phyloP scores from a whole-genome alignment of 139 green algal species.

The Diplosphaera chodatii region DNA sequence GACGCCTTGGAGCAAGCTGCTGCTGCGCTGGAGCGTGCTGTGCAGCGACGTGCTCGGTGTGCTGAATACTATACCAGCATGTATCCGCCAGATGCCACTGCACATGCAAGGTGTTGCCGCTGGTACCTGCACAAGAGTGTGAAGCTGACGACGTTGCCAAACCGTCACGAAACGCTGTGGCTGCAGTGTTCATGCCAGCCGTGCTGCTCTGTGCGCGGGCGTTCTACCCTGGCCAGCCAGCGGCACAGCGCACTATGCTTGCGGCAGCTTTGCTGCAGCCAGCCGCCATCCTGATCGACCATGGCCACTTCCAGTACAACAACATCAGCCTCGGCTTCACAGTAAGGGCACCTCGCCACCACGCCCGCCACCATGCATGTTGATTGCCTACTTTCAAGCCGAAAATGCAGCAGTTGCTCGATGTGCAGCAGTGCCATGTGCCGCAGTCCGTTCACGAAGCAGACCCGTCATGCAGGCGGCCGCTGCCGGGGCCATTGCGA shows the following conservation, averaged over 20 bases:
- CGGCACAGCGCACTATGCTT: slow-evolving; percentile 18
- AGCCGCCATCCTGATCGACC: slow-evolving; percentile 83
- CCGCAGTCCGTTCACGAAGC: no score
- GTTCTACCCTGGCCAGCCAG: slow-evolving; percentile 10
- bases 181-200: slow-evolving; percentile 80
- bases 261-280: slow-evolving; percentile 72
- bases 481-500: slow-evolving; percentile 35
- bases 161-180: no score
- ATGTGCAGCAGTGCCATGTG: no score
- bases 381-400: no score
- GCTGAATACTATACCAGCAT: no score
- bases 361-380: no score
- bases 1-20: slow-evolving; percentile 59
- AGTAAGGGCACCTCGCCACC: slow-evolving; percentile 7
- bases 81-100: background rate
- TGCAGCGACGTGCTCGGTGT: slow-evolving; percentile 65
- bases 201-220: slow-evolving; percentile 21
- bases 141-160: no score
- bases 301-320: slow-evolving; percentile 99
- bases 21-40: slow-evolving; percentile 83
- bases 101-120: no score
- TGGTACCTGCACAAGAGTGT: no score
- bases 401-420: no score
- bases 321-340: slow-evolving; percentile 79
- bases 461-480: slow-evolving; percentile 27